phyloP scores from a whole-genome alignment of 164 flowering plant genomes.

The Liriodendron chinense region DNA sequence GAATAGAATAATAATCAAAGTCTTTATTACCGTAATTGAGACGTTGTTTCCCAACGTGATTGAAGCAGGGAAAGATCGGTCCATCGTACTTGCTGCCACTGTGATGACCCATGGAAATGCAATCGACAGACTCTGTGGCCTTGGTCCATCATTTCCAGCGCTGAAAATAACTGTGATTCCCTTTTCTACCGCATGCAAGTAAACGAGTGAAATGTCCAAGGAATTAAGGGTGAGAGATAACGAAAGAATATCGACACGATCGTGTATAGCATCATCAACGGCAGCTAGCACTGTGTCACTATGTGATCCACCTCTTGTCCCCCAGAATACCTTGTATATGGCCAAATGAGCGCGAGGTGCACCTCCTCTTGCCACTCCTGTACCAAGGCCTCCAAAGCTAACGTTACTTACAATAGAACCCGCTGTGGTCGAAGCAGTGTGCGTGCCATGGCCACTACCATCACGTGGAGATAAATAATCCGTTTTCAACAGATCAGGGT shows the following conservation, averaged over 20 bases:
- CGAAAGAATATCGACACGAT: conserved; percentile 28
- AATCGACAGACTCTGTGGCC: conserved; percentile 21
- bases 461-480: conserved; percentile 26
- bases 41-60: conserved; percentile 23
- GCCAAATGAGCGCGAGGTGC: conserved; percentile 27
- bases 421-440: conserved; percentile 23
- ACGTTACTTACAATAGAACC: conserved; percentile 18
- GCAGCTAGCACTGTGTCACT: conserved; percentile 22
- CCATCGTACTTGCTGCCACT: conserved; percentile 28
- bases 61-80: conserved; percentile 23
- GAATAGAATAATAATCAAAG: too few relatives aligned
- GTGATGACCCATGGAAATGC: conserved; percentile 29
- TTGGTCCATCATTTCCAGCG: conserved; percentile 26
- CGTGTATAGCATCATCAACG: conserved; percentile 28
- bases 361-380: conserved; percentile 24
- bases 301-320: not conserved
- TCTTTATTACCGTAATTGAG: not conserved
- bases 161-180: conserved; percentile 29
- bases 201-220: conserved; percentile 13
- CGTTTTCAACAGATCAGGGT: not conserved
- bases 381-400: conserved; percentile 18
- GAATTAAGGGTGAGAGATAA: conserved; percentile 10
- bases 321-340: conserved; percentile 26
- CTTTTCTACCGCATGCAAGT: conserved; percentile 24
- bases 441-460: conserved; percentile 22